Evolutionary conservation across 169 alveolate genomes (phyloP).

Genomic region (Eimeria necatrix): DNA sequence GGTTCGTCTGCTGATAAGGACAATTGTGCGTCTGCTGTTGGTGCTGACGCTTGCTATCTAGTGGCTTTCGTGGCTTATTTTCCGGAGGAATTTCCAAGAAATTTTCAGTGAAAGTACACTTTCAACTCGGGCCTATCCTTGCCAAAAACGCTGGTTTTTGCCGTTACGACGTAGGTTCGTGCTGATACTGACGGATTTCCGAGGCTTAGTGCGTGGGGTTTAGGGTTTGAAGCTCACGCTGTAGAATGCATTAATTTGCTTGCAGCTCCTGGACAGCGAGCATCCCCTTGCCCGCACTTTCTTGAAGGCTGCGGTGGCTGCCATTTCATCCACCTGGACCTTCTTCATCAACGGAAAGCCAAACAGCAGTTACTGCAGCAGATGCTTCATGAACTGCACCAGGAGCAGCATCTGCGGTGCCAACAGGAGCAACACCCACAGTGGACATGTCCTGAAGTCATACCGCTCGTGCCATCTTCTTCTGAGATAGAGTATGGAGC

Average conservation of each 20-base stretch:
- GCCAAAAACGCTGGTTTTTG: too few species aligned
- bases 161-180: too few species aligned
- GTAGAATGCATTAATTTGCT: background rate
- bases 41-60: too few species aligned
- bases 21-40: too few species aligned
- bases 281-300: slow-evolving; percentile 67
- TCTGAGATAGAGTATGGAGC: background rate
- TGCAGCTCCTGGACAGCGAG: slow-evolving; percentile 68
- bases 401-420: background rate
- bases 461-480: background rate
- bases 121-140: too few species aligned
- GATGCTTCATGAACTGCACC: slow-evolving; percentile 50
- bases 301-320: slow-evolving; percentile 70
- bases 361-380: slow-evolving; percentile 50
- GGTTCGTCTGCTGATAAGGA: too few species aligned
- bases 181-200: too few species aligned
- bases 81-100: too few species aligned
- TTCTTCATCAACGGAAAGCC: slow-evolving; percentile 13
- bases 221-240: background rate
- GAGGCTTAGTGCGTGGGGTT: background rate
- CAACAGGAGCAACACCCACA: slow-evolving; percentile 7
- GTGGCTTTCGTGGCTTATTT: too few species aligned
- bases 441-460: background rate
- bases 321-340: slow-evolving; percentile 38
- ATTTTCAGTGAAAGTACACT: too few species aligned